Percentiles rank a stretch among this genome's conserved stretches.
Evolutionary conservation across 768 basidiomycete species (phyloP).

Genomic region (Leccinum subgranulosum): DNA sequence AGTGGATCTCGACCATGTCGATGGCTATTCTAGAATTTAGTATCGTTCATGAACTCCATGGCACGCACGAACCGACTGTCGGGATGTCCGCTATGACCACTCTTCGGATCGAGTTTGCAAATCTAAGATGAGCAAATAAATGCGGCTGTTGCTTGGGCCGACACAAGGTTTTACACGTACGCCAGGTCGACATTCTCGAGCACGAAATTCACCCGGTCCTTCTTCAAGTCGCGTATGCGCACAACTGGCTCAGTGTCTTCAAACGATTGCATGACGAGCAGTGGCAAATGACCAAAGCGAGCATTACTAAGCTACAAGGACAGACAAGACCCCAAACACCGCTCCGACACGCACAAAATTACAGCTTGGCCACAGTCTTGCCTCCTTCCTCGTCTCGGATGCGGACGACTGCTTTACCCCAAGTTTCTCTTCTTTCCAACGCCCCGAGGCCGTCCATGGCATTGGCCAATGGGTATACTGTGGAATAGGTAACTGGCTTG

Average conservation of each 20-base stretch:
- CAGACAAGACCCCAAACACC: constrained; percentile 23
- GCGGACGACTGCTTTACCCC: constrained; percentile 83
- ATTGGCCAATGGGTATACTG: constrained; percentile 64
- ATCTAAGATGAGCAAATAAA: constrained; percentile 43
- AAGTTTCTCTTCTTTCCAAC: constrained; percentile 80
- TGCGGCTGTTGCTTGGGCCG: neutral
- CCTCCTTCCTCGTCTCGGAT: constrained; percentile 51
- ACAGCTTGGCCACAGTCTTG: constrained; percentile 41
- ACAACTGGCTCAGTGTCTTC: constrained; percentile 61
- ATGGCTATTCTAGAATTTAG: constrained; percentile 59
- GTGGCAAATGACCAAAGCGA: neutral
- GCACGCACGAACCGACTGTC: constrained; percentile 72
- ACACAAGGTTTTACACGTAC: constrained; percentile 45
- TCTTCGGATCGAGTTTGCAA: constrained; percentile 91
- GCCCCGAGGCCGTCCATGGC: constrained; percentile 69
- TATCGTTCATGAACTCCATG: neutral
- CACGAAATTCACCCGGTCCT: constrained; percentile 86
- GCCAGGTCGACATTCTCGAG: constrained; percentile 95
- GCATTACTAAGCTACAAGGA: constrained; percentile 1
- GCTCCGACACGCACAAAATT: neutral
- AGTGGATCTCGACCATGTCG: constrained; percentile 91
- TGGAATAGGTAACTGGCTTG: constrained; percentile 67
- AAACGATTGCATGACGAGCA: constrained; percentile 31
- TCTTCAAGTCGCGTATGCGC: constrained; percentile 79
- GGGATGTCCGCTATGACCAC: constrained; percentile 97